A percentile compares a stretch with the other conserved stretches of the same genome.
Evolutionary conservation across 2,329 filamentous ascomycete genomes (phyloP).

Genomic region (Hymenoscyphus occultus): DNA sequence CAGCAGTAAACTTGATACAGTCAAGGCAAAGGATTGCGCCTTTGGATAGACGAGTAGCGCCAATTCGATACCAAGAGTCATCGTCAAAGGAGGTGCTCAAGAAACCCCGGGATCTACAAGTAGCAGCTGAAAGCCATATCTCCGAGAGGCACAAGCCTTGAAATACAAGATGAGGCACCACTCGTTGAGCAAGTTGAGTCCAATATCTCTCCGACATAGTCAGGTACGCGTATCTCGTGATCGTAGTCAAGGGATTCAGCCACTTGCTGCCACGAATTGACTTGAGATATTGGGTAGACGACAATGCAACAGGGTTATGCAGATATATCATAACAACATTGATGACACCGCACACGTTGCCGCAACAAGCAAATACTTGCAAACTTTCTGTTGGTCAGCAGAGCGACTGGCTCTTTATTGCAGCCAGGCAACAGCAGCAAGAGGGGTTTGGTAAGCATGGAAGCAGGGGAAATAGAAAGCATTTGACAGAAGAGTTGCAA

Average conservation of each 20-base stretch:
- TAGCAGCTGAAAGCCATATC: not conserved
- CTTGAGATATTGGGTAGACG: not conserved
- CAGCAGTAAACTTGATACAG: not conserved
- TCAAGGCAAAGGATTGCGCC: not conserved
- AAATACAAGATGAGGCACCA: not conserved
- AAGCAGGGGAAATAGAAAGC: not conserved
- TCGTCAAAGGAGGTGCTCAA: not conserved
- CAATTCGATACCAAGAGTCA: not conserved
- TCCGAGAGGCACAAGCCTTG: not conserved
- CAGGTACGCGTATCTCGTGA: not conserved
- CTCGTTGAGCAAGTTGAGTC: constrained; percentile 1
- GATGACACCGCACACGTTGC: not conserved
- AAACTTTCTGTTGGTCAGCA: not conserved
- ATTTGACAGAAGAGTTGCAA: not conserved
- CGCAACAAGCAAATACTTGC: not conserved
- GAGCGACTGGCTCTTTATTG: constrained; percentile 3
- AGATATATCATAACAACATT: not conserved
- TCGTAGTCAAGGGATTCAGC: not conserved
- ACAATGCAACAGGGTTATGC: not conserved
- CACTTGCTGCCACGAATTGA: not conserved
- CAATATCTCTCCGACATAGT: not conserved
- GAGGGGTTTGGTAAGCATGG: not conserved
- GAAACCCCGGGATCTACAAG: not conserved
- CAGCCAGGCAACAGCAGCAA: not conserved
- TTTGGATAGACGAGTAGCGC: not conserved